phyloP scores from a whole-genome alignment of 805 yeast species.

The Jamesozyma piceae region DNA sequence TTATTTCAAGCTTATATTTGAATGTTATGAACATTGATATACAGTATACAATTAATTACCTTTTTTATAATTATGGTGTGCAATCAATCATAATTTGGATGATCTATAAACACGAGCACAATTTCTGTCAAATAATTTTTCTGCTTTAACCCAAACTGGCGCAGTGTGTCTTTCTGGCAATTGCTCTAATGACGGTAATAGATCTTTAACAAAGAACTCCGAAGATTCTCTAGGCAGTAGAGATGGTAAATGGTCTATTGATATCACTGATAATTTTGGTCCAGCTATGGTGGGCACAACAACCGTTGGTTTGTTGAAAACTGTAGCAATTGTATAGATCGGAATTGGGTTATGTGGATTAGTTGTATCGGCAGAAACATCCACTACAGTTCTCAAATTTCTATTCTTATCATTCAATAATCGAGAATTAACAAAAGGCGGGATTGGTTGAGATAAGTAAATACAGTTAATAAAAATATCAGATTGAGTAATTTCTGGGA shows the following conservation, averaged over 20 bases:
- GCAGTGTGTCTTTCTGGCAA: conserved; percentile 74
- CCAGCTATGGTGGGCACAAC: conserved; percentile 68
- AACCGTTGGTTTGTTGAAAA: conserved; percentile 85
- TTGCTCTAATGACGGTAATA: conserved; percentile 80
- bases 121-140: conserved; percentile 72
- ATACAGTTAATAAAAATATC: conserved; percentile 95
- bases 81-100: conserved; percentile 34
- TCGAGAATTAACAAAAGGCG: conserved; percentile 75
- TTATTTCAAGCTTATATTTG: no score
- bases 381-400: conserved; percentile 84
- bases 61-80: no score
- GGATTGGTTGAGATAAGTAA: conserved; percentile 84
- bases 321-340: conserved; percentile 82
- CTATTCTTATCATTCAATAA: conserved; percentile 58
- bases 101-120: conserved; percentile 57
- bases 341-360: conserved; percentile 98
- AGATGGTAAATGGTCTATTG: conserved; percentile 94
- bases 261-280: conserved; percentile 81
- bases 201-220: conserved; percentile 78
- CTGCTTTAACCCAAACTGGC: conserved; percentile 89
- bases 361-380: conserved; percentile 97
- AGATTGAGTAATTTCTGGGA: conserved; percentile 74
- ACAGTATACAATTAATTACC: no score
- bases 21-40: no score
- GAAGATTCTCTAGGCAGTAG: conserved; percentile 95